These are phyloP conservation scores for Cyclotella kingstonii DNA, from an alignment of 108 stramenopile genomes.

Conservation along the genomic window DNA sequence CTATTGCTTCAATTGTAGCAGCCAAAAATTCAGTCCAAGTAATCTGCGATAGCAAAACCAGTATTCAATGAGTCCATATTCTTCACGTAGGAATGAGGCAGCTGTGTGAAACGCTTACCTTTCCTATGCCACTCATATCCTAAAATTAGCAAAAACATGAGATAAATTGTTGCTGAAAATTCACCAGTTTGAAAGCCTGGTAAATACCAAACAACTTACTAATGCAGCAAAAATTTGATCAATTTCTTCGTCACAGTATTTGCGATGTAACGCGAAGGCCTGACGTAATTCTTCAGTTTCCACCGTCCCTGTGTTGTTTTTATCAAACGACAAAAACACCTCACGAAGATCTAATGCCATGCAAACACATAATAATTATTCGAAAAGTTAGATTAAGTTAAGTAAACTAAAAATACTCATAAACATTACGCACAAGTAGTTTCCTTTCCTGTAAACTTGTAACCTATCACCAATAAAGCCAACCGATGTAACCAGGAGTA, in stretches of 20 bases:
- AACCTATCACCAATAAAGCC: constrained; percentile 69
- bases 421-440: constrained; percentile 14
- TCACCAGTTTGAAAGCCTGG: background rate
- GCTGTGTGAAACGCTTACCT: no score
- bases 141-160: constrained; percentile 30
- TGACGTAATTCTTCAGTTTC: constrained; percentile 59
- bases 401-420: background rate
- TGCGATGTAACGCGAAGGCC: constrained; percentile 45
- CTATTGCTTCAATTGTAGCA: constrained; percentile 77
- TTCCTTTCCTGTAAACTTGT: constrained; percentile 66
- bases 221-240: constrained; percentile 62
- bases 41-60: no score
- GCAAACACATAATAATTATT: no score
- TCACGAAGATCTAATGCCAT: constrained; percentile 44
- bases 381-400: no score
- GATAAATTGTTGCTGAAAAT: constrained; percentile 9
- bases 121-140: constrained; percentile 74
- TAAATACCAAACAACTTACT: constrained; percentile 15
- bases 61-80: no score
- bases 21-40: constrained; percentile 87
- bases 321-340: constrained; percentile 56
- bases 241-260: constrained; percentile 61
- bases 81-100: no score
- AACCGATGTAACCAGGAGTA: constrained; percentile 62
- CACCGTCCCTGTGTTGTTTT: constrained; percentile 43